Percentiles rank a stretch among this genome's conserved stretches.
These are phyloP conservation scores for Halophytophthora polymorphica DNA, from an alignment of 352 stramenopile species.

Conservation along the genomic window DNA sequence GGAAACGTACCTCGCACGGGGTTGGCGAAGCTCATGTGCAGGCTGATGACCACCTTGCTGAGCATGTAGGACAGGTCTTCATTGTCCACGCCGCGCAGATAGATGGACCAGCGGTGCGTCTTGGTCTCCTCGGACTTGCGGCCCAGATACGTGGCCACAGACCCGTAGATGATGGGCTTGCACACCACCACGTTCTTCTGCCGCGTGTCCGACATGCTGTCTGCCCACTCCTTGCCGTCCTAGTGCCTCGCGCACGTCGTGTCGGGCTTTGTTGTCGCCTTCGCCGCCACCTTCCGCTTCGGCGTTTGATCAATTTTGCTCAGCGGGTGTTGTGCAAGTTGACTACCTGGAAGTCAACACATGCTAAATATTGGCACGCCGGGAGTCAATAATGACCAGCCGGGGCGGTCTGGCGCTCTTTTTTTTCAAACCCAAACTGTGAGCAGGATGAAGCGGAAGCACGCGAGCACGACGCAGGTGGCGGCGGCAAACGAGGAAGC, in stretches of 20 bases:
- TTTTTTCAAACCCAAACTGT: neutral
- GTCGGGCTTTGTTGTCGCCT: neutral
- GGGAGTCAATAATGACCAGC: too few species aligned
- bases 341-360: slow-evolving; percentile 1
- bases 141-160: slow-evolving; percentile 91
- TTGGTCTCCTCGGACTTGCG: slow-evolving; percentile 92
- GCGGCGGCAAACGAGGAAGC: slow-evolving; percentile 1
- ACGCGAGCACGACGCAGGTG: slow-evolving; percentile 4
- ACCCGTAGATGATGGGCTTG: slow-evolving; percentile 95
- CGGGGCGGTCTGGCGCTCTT: too few species aligned
- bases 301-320: neutral
- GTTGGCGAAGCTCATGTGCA: slow-evolving; percentile 96
- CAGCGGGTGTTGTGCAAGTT: too few species aligned
- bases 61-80: slow-evolving; percentile 95
- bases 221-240: slow-evolving; percentile 2
- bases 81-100: slow-evolving; percentile 90
- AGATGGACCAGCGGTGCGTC: slow-evolving; percentile 95
- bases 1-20: slow-evolving; percentile 71
- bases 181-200: slow-evolving; percentile 84
- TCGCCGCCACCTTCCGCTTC: neutral
- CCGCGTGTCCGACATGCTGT: slow-evolving; percentile 62
- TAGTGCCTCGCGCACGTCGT: neutral
- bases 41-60: slow-evolving; percentile 96
- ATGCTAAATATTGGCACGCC: too few species aligned
- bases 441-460: slow-evolving; percentile 51